These are phyloP conservation scores for Picochlorum sp. DNA, from an alignment of 139 green algal genomes.

Conservation along the genomic window DNA sequence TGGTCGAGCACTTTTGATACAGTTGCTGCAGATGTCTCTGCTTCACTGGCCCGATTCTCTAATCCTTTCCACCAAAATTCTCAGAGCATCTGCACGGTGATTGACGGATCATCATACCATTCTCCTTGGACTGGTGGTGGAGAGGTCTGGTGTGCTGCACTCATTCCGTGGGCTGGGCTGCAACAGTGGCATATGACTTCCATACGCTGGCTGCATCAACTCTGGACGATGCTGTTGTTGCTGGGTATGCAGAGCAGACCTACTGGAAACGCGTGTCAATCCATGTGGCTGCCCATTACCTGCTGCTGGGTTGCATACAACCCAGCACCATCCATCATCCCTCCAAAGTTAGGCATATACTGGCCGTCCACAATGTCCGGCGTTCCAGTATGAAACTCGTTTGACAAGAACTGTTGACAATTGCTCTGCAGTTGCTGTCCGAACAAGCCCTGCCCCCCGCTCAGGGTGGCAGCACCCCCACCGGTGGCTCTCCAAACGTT, in stretches of 20 bases:
- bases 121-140: conserved; percentile 2
- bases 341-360: not conserved
- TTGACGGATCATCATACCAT: conserved; percentile 18
- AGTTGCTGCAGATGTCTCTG: conserved; percentile 35
- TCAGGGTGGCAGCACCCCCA: conserved; percentile 1
- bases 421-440: too few relatives aligned
- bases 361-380: too few relatives aligned
- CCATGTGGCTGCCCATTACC: too few relatives aligned
- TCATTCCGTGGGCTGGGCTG: too few relatives aligned
- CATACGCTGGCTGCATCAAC: too few relatives aligned
- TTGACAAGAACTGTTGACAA: too few relatives aligned
- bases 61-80: conserved; percentile 30
- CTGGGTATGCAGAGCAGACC: not conserved
- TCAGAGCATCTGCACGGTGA: conserved; percentile 26
- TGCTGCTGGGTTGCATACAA: too few relatives aligned
- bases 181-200: too few relatives aligned
- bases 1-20: conserved; percentile 26
- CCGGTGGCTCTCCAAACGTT: conserved; percentile 30
- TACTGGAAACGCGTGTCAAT: not conserved
- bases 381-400: too few relatives aligned
- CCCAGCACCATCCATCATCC: too few relatives aligned
- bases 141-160: too few relatives aligned
- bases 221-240: not conserved
- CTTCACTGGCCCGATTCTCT: conserved; percentile 24
- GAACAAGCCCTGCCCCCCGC: too few relatives aligned